phyloP scores from a whole-genome alignment of 495 filamentous ascomycete genomes.

The Chaetomidium leptoderma region DNA sequence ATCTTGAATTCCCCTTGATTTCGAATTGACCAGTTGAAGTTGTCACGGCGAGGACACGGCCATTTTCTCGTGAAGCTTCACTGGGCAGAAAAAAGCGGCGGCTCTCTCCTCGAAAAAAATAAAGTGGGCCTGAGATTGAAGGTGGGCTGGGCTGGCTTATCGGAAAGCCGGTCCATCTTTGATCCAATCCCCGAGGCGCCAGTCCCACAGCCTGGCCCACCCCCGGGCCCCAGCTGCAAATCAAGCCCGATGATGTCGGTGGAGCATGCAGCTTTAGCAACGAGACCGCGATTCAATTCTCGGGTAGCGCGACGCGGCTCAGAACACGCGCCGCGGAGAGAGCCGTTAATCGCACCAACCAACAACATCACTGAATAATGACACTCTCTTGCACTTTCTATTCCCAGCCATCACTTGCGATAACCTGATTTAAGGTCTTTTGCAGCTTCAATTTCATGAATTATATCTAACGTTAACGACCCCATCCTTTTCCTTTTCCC shows the following conservation, averaged over 20 bases:
- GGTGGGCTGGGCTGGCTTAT: conserved; percentile 16
- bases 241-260: conserved; percentile 19
- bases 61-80: conserved; percentile 11
- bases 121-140: conserved; percentile 19
- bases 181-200: conserved; percentile 16
- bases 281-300: background rate
- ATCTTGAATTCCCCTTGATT: conserved; percentile 29
- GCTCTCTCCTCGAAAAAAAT: conserved; percentile 22
- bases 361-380: background rate
- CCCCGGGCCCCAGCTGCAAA: background rate
- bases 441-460: background rate
- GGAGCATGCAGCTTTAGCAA: background rate
- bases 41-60: conserved; percentile 17
- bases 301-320: conserved; percentile 12
- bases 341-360: background rate
- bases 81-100: conserved; percentile 27
- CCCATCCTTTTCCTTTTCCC: background rate
- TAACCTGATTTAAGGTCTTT: background rate
- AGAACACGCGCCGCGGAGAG: background rate
- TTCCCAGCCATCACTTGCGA: background rate
- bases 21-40: conserved; percentile 2
- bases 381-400: background rate
- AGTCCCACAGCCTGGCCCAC: background rate
- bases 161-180: conserved; percentile 26
- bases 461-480: background rate